Percentiles rank a stretch among this genome's conserved stretches.
These are phyloP conservation scores for Cymodocea nodosa DNA, from an alignment of 116 monocot genomes.

Conservation along the genomic window DNA sequence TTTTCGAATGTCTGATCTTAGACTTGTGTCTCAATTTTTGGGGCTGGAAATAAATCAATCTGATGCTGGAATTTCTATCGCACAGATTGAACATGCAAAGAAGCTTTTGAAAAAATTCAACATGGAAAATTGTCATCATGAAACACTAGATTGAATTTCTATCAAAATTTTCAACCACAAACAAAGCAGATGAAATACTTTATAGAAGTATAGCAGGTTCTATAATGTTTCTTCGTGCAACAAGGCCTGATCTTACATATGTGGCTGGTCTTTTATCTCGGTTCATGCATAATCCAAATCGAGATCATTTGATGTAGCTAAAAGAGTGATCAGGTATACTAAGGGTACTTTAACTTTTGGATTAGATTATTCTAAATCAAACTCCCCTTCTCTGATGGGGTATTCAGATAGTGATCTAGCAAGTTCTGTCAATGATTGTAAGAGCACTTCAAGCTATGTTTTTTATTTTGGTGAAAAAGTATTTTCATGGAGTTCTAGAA, in stretches of 20 bases:
- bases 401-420: slow-evolving; percentile 12
- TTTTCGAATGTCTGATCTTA: neutral
- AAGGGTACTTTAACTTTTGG: neutral
- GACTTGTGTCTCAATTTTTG: neutral
- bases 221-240: too few relatives aligned
- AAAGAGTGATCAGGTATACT: neutral
- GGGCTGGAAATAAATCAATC: neutral
- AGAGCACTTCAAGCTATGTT: neutral
- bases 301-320: neutral
- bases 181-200: too few relatives aligned
- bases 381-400: neutral
- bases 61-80: neutral
- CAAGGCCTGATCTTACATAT: too few relatives aligned
- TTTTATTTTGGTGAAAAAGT: slow-evolving; percentile 1
- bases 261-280: too few relatives aligned
- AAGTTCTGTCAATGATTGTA: slow-evolving; percentile 1
- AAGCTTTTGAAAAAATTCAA: neutral
- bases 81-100: neutral
- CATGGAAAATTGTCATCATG: neutral
- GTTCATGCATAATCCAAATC: too few relatives aligned
- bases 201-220: too few relatives aligned
- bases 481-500: slow-evolving; percentile 6
- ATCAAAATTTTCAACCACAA: too few relatives aligned
- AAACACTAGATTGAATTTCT: neutral
- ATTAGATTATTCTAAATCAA: neutral